These are phyloP conservation scores for Senna tora DNA, from an alignment of 306 rosid species.

Conservation along the genomic window DNA sequence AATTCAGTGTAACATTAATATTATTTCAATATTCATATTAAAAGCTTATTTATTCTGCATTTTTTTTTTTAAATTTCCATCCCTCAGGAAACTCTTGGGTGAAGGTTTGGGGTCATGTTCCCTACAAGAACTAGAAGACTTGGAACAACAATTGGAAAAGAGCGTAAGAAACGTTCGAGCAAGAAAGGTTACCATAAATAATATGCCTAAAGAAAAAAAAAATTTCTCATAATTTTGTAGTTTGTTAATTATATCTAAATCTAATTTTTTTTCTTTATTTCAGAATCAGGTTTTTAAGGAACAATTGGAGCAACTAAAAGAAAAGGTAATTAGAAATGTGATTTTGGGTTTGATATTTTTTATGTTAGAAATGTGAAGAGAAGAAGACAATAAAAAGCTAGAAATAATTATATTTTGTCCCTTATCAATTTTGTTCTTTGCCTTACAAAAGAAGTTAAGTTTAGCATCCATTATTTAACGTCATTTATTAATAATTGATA, in stretches of 20 bases:
- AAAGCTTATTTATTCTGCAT: not conserved
- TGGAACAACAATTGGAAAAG: conserved; percentile 72
- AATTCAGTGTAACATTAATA: conserved; percentile 8
- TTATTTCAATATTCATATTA: no score
- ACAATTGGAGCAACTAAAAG: conserved; percentile 60
- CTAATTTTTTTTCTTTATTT: conserved; percentile 1
- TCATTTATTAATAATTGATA: no score
- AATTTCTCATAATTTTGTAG: not conserved
- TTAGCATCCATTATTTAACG: no score
- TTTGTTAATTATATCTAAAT: conserved; percentile 9
- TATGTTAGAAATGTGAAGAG: not conserved
- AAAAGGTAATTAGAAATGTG: conserved; percentile 57
- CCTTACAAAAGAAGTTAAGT: no score
- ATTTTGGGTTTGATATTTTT: conserved; percentile 27
- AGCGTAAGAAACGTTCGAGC: conserved; percentile 68
- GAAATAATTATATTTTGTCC: no score
- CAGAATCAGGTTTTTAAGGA: conserved; percentile 79
- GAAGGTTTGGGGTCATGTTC: conserved; percentile 69
- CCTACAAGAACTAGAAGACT: conserved; percentile 66
- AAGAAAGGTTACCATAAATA: conserved; percentile 60
- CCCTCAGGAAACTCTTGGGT: conserved; percentile 73
- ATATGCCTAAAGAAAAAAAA: not conserved
- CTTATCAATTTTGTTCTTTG: no score
- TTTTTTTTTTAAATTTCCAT: conserved; percentile 24
- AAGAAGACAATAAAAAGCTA: no score